These are phyloP conservation scores for Collybiopsis confluens DNA, from an alignment of 768 basidiomycete genomes.

Conservation along the genomic window DNA sequence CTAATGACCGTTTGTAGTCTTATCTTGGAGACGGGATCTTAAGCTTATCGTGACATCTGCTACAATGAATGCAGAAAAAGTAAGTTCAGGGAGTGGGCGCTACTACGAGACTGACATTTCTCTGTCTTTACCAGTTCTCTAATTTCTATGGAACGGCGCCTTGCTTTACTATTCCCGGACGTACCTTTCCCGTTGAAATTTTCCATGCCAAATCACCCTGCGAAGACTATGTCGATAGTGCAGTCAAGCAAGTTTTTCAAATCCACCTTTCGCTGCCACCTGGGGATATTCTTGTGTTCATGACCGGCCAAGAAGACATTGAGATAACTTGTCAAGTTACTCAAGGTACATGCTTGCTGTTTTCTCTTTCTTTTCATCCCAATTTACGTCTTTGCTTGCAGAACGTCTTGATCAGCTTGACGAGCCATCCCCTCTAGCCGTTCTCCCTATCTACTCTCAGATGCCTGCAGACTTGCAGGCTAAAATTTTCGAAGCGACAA, in stretches of 20 bases:
- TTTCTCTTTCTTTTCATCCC: no score
- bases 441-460: slow-evolving; percentile 98
- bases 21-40: slow-evolving; percentile 87
- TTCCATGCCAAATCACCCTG: slow-evolving; percentile 97
- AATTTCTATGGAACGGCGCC: slow-evolving; percentile 93
- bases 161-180: slow-evolving; percentile 86
- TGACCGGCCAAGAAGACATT: slow-evolving; percentile 99
- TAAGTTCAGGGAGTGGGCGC: slow-evolving; percentile 22
- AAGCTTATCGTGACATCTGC: slow-evolving; percentile 98
- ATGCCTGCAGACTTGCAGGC: slow-evolving; percentile 99
- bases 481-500: slow-evolving; percentile 93
- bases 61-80: slow-evolving; percentile 99
- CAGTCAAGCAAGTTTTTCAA: slow-evolving; percentile 96
- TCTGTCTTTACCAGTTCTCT: slow-evolving; percentile 67
- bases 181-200: slow-evolving; percentile 97
- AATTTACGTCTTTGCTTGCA: no score
- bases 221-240: slow-evolving; percentile 97
- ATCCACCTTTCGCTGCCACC: slow-evolving; percentile 91
- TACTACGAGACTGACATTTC: neutral
- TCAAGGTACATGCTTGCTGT: slow-evolving; percentile 48
- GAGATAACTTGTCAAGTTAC: slow-evolving; percentile 95
- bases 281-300: slow-evolving; percentile 96
- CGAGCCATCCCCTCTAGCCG: slow-evolving; percentile 80
- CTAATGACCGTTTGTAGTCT: slow-evolving; percentile 38
- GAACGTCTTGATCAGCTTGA: slow-evolving; percentile 92